Percentiles rank a stretch among this genome's conserved stretches.
phyloP scores from a whole-genome alignment of 768 basidiomycete genomes.

The Gloeophyllum trabeum region DNA sequence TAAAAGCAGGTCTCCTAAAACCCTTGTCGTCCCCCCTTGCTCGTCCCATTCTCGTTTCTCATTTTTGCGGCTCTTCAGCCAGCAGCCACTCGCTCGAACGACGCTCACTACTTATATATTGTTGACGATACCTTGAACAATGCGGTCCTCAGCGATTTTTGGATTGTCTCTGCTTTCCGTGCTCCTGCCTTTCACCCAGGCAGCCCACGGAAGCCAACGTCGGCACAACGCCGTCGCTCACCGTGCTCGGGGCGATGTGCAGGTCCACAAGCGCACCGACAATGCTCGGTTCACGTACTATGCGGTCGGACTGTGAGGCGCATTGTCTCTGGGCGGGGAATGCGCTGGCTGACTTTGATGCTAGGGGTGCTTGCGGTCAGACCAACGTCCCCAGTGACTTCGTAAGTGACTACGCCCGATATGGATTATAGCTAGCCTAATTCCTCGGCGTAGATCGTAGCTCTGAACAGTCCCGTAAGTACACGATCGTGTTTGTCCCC shows the following conservation, averaged over 20 bases:
- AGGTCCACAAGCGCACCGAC: conserved; percentile 9
- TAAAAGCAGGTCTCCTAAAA: too few species aligned
- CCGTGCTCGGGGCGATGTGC: conserved; percentile 10
- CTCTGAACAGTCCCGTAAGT: background rate
- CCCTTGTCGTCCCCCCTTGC: too few species aligned
- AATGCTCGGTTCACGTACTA: conserved; percentile 22
- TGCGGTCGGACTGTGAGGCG: conserved; percentile 22
- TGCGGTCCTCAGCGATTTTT: conserved; percentile 14
- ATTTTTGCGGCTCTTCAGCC: background rate
- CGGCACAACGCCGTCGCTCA: conserved; percentile 18
- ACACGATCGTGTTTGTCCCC: background rate
- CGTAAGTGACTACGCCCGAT: too few species aligned
- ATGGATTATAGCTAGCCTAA: too few species aligned
- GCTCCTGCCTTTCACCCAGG: conserved; percentile 13
- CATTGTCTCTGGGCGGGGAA: background rate
- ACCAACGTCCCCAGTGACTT: conserved; percentile 20
- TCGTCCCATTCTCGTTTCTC: too few species aligned
- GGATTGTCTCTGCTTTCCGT: conserved; percentile 12
- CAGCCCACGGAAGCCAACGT: conserved; percentile 8
- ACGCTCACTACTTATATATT: background rate
- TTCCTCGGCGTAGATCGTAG: background rate
- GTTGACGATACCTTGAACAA: conserved; percentile 2
- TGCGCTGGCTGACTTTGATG: background rate
- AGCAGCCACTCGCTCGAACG: background rate
- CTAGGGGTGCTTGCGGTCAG: conserved; percentile 23